Evolutionary conservation across 768 basidiomycete genomes (phyloP), one percentile per base, ranked within the genome.

Genomic region (Mycena venus): DNA sequence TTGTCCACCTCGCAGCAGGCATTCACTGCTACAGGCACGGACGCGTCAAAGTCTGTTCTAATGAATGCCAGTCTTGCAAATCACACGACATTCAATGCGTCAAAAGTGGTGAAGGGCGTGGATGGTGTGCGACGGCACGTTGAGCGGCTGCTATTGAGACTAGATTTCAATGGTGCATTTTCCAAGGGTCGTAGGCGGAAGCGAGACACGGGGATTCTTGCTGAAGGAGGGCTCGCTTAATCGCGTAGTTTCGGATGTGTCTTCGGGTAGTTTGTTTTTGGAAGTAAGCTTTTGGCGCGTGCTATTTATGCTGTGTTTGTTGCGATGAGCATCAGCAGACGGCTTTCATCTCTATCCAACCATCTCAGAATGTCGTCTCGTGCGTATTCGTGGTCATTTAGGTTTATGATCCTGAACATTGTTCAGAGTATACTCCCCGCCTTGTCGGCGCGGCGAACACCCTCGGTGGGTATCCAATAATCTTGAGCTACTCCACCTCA

Each of bases 371-470:
- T 93, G 92, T 63, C 88, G 34, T 86, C 88, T 77, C 88, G 92
- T 92, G 72, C 70, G 90, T 88, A 58, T 66, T 75, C 58, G 77
- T 71, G 70, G 63, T 70, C 71, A 72, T 61, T 68, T 74, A 40
- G 77, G 72, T 76, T 55, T 19, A 69, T 64, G 59, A 29, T 71
- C 47, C 62, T 70, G 70, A 76, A 38, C 63, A 15, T 56, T 32
- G 44, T 68, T 19, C 82, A 95, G 94, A 89, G 77, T 94, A 92
- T 87, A 87, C 90, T 31, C 85, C 94, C 63, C 94, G 96, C 82
- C 88, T 93, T 87, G 89, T 97, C 83, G 95, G 94, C 53, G 94
- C 97, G 66, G 88, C 96, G 80, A 95, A 99, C 90, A 99, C 98
- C 70, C 92, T 99, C 78, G 98, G 98, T 98, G 78, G 76, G 88